Conservation (phyloP, 2,329 filamentous ascomycete species). For the Diplodia seriata region DNA sequence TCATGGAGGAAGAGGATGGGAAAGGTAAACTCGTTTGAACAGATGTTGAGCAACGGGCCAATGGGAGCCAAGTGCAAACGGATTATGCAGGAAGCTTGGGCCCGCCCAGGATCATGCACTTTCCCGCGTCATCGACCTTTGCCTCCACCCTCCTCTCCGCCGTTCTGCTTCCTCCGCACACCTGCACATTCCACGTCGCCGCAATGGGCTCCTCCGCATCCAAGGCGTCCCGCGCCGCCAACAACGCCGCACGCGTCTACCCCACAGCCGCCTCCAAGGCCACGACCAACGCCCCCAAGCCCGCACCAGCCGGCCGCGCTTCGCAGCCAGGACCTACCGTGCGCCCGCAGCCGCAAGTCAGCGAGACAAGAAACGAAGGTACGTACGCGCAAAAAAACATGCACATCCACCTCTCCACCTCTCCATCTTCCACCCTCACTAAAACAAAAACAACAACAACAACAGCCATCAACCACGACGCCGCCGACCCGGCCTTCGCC, state of each 20-base stretch:
- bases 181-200: background rate
- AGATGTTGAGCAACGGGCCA: background rate
- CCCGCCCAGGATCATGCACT: background rate
- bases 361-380: conserved; percentile 50
- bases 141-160: background rate
- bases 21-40: background rate
- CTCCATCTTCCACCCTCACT: background rate
- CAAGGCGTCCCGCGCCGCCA: conserved; percentile 60
- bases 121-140: conserved; percentile 22
- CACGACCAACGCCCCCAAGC: conserved; percentile 42
- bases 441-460: conserved; percentile 1
- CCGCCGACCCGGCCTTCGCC: conserved; percentile 71
- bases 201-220: conserved; percentile 66
- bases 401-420: too few relatives aligned
- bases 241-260: conserved; percentile 62
- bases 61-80: conserved; percentile 1
- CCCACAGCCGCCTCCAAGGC: conserved; percentile 55
- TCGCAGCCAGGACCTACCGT: conserved; percentile 50
- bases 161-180: background rate
- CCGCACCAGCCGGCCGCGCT: conserved; percentile 41
- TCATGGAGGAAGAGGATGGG: background rate
- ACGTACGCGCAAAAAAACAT: conserved; percentile 21
- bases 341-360: conserved; percentile 50
- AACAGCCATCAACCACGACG: conserved; percentile 65
- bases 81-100: conserved; percentile 23